Percentiles rank a stretch among this genome's conserved stretches.
phyloP scores from a whole-genome alignment of 1,139 yeast species.

The Blastobotrys serpentis region DNA sequence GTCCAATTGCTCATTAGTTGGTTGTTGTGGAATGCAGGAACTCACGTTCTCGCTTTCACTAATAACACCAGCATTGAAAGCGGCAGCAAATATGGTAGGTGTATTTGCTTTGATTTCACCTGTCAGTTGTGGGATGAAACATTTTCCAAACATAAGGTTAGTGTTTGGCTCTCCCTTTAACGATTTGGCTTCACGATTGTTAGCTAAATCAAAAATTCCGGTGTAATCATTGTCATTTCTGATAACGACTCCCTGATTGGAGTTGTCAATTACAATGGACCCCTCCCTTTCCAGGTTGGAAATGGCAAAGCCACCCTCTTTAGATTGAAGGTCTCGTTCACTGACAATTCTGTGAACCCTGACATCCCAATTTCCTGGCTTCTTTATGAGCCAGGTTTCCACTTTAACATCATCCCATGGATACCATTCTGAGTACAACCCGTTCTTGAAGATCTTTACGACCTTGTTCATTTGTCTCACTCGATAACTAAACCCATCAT shows the following conservation, averaged over 20 bases:
- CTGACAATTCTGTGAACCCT: slow-evolving; percentile 32
- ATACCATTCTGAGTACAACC: slow-evolving; percentile 31
- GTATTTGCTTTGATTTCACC: slow-evolving; percentile 19
- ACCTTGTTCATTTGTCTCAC: slow-evolving; percentile 25
- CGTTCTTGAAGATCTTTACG: slow-evolving; percentile 28
- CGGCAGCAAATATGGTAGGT: slow-evolving; percentile 20
- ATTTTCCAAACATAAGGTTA: slow-evolving; percentile 28
- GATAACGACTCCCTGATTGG: neutral
- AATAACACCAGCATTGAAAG: slow-evolving; percentile 22
- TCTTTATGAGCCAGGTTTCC: slow-evolving; percentile 29
- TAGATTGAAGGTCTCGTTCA: slow-evolving; percentile 22
- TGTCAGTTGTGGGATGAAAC: slow-evolving; percentile 25
- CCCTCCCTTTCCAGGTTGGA: slow-evolving; percentile 5
- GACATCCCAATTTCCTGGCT: slow-evolving; percentile 28
- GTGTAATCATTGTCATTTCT: slow-evolving; percentile 17
- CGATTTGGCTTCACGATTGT: slow-evolving; percentile 16
- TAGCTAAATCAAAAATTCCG: slow-evolving; percentile 22
- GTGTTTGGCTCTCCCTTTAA: slow-evolving; percentile 35
- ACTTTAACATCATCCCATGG: slow-evolving; percentile 32
- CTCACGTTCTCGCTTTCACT: neutral
- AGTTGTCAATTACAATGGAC: neutral
- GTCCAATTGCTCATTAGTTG: neutral
- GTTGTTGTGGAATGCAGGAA: neutral
- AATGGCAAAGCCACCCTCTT: slow-evolving; percentile 32
- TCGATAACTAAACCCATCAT: slow-evolving; percentile 23